Conservation (phyloP, 768 basidiomycete genomes). For the Phylloporus arenicola region DNA sequence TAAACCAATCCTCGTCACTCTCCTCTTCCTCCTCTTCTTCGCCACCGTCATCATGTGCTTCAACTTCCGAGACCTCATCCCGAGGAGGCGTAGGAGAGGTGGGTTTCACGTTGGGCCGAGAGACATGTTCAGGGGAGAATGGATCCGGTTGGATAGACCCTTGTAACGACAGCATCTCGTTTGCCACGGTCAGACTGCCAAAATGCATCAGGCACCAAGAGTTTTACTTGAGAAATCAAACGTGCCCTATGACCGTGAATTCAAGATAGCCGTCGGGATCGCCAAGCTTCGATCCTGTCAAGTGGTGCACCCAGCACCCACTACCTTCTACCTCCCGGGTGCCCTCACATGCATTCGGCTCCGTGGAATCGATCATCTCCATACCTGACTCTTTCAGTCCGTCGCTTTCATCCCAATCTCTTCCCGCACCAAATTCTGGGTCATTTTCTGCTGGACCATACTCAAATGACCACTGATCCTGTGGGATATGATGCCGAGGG, state of each 20-base stretch:
- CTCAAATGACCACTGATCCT: constrained; percentile 78
- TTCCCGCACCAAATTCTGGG: constrained; percentile 54
- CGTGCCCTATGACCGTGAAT: constrained; percentile 82
- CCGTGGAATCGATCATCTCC: constrained; percentile 9
- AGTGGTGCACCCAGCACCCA: constrained; percentile 76
- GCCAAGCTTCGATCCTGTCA: constrained; percentile 62
- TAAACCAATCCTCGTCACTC: constrained; percentile 30
- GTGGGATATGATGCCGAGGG: constrained; percentile 85
- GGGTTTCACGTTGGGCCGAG: constrained; percentile 19
- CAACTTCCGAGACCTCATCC: constrained; percentile 1
- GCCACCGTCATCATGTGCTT: too few species aligned
- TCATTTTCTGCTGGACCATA: constrained; percentile 80
- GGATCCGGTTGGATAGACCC: constrained; percentile 79
- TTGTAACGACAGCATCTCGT: constrained; percentile 87
- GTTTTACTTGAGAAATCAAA: not conserved
- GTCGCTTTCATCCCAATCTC: constrained; percentile 19
- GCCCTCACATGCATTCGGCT: constrained; percentile 5
- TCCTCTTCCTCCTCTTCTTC: constrained; percentile 11
- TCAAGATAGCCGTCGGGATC: constrained; percentile 60
- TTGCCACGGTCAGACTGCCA: constrained; percentile 75
- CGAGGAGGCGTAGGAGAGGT: constrained; percentile 1
- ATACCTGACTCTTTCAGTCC: constrained; percentile 8
- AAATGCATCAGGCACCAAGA: not conserved
- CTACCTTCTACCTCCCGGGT: constrained; percentile 39
- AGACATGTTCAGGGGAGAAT: constrained; percentile 57